phyloP scores from a whole-genome alignment of 768 basidiomycete species.

The Leccinum obscurum region DNA sequence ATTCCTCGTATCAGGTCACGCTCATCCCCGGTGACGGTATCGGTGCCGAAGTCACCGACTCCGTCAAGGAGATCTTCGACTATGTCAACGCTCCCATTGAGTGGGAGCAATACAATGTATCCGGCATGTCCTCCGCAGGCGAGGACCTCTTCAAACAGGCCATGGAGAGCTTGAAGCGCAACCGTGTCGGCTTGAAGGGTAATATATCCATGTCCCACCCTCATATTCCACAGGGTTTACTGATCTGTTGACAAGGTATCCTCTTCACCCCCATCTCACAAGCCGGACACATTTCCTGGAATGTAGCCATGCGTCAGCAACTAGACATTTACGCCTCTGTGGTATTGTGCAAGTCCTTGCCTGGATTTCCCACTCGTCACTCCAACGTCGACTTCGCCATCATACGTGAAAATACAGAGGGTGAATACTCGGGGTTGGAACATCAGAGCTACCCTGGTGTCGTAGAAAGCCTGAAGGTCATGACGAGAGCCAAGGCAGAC shows the following conservation, averaged over 20 bases:
- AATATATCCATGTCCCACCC: conserved; percentile 5
- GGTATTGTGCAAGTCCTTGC: conserved; percentile 96
- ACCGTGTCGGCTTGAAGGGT: conserved; percentile 99
- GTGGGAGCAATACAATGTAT: conserved; percentile 98
- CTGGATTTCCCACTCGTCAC: conserved; percentile 95
- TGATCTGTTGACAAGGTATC: conserved; percentile 62
- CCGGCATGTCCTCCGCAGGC: conserved; percentile 91
- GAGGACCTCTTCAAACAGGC: conserved; percentile 96
- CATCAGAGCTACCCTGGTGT: conserved; percentile 98
- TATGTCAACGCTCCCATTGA: conserved; percentile 97
- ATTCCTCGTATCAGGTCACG: conserved; percentile 65
- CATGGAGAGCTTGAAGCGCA: conserved; percentile 96
- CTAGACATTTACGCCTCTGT: conserved; percentile 99
- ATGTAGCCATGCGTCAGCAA: conserved; percentile 99
- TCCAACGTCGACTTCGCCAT: conserved; percentile 97
- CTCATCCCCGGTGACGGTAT: conserved; percentile 98
- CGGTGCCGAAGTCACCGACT: conserved; percentile 95
- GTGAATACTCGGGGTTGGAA: conserved; percentile 98
- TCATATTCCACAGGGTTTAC: conserved; percentile 1
- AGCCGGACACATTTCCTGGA: conserved; percentile 98
- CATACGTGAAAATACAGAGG: conserved; percentile 99
- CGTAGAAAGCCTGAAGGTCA: conserved; percentile 97
- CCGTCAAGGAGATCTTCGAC: conserved; percentile 99
- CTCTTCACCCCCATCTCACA: conserved; percentile 98
- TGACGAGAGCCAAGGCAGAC: conserved; percentile 92